Conservation (phyloP, 1,139 yeast species). For the Pichia sp. region DNA sequence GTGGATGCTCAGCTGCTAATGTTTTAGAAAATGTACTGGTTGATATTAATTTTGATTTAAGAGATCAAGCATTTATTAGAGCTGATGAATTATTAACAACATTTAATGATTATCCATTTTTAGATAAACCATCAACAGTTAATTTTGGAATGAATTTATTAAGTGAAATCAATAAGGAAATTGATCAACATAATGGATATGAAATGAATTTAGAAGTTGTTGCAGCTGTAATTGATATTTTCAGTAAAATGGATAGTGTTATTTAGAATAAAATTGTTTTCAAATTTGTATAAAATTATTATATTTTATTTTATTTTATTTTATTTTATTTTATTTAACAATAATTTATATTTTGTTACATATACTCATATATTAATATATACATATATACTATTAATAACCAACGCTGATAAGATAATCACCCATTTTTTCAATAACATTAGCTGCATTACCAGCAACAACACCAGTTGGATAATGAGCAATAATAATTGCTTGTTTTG, state of each 20-base stretch:
- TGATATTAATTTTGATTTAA: constrained; percentile 73
- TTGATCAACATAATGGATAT: constrained; percentile 47
- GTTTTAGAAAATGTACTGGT: constrained; percentile 87
- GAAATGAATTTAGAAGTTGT: constrained; percentile 80
- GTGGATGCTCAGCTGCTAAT: constrained; percentile 92
- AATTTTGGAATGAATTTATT: constrained; percentile 76
- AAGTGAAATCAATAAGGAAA: constrained; percentile 61
- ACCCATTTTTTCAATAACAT: constrained; percentile 90
- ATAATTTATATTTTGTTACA: background rate
- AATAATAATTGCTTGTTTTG: constrained; percentile 83
- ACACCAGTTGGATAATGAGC: constrained; percentile 93
- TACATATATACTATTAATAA: constrained; percentile 39
- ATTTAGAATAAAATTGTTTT: constrained; percentile 14
- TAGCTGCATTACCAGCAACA: constrained; percentile 92
- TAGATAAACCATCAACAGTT: constrained; percentile 46
- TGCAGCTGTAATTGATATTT: constrained; percentile 75
- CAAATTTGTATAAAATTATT: too few species aligned
- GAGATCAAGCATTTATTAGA: constrained; percentile 89
- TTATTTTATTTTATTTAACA: background rate
- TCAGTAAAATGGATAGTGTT: constrained; percentile 50
- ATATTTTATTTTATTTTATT: too few species aligned
- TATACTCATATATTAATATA: background rate
- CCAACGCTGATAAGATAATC: constrained; percentile 87
- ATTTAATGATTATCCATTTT: constrained; percentile 84
- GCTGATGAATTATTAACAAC: constrained; percentile 86